Evolutionary conservation across 805 yeast species (phyloP), one percentile per base, ranked within the genome.

Genomic region (Candida coquimbonensis): DNA sequence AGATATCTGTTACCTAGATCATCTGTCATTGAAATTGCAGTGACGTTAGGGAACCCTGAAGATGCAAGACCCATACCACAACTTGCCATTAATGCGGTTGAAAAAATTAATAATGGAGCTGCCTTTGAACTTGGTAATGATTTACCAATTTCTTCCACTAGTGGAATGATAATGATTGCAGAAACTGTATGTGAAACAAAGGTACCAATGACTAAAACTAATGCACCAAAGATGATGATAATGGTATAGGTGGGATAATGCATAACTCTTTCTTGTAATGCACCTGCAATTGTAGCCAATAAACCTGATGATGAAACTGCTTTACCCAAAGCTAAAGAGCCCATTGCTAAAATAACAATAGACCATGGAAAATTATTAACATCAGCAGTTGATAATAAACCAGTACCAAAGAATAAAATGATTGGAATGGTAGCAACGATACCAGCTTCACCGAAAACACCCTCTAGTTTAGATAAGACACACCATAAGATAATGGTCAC

Each of bases 61-160:
- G 98, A 90, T 2, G 98, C 97, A 47, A 91, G 72, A 6, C 96
- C 98, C 98, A 91, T 93, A 48, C 98, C 99, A 45, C 87, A 84
- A 0, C 97, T 89, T 17, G 95, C 83, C 53, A 91, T 66, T 42
- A 90, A 62, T 35, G 89, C 74, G 47, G 68, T 63, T 39, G 70
- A 69, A 42, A 70, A 69, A 42, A 69, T 66, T 42, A 70, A 51
- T 27, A 68, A 53, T 8, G 66, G 66, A 1, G 73, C 66, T 21
- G 97, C 91, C 57, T 87, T 95, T 4, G 90, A 86, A 32, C 75
- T 77, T 3, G 80, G 73, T 59, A 85, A 64, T 34, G 75, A 65
- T 45, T 78, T 77, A 42, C 98, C 99, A 50, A 91, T 83, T 61
- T 90, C 90, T 40, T 85, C 80, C 41, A 93, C 93, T 47, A 91